A percentile compares a stretch with the other conserved stretches of the same genome.
Conservation (phyloP, 1,284 basidiomycete genomes). For the Paramarasmius palmivorus region DNA sequence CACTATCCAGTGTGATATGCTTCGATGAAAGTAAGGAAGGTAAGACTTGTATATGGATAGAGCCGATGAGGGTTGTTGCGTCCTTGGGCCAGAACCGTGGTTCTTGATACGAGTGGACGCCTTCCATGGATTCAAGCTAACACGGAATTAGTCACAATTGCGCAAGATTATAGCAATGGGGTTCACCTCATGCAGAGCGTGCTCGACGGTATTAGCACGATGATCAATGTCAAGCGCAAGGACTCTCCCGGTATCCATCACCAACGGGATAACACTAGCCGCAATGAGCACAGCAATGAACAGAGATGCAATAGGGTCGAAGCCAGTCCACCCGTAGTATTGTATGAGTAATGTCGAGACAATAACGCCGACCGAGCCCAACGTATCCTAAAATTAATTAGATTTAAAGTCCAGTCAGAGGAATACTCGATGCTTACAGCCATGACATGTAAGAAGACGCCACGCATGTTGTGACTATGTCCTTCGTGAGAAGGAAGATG, state of each 20-base stretch:
- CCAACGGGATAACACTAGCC: slow-evolving; percentile 92
- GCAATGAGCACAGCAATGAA: slow-evolving; percentile 97
- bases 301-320: slow-evolving; percentile 96
- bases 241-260: slow-evolving; percentile 90
- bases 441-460: slow-evolving; percentile 95
- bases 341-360: slow-evolving; percentile 95
- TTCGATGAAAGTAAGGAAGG: slow-evolving; percentile 53
- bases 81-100: slow-evolving; percentile 98
- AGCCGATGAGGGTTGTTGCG: slow-evolving; percentile 81
- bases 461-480: slow-evolving; percentile 98
- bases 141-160: neutral
- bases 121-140: slow-evolving; percentile 60
- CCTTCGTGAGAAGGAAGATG: slow-evolving; percentile 64
- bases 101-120: slow-evolving; percentile 77
- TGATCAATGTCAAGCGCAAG: slow-evolving; percentile 85
- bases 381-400: slow-evolving; percentile 62
- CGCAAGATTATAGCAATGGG: slow-evolving; percentile 7
- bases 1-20: slow-evolving; percentile 65
- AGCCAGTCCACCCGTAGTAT: slow-evolving; percentile 99
- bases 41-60: slow-evolving; percentile 84
- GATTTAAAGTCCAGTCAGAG: neutral
- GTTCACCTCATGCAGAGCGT: slow-evolving; percentile 78
- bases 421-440: slow-evolving; percentile 53
- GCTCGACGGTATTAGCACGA: slow-evolving; percentile 63
- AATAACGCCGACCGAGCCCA: slow-evolving; percentile 98